Evolutionary conservation across 768 basidiomycete genomes (phyloP).

Genomic region (Kondoa subrosea): DNA sequence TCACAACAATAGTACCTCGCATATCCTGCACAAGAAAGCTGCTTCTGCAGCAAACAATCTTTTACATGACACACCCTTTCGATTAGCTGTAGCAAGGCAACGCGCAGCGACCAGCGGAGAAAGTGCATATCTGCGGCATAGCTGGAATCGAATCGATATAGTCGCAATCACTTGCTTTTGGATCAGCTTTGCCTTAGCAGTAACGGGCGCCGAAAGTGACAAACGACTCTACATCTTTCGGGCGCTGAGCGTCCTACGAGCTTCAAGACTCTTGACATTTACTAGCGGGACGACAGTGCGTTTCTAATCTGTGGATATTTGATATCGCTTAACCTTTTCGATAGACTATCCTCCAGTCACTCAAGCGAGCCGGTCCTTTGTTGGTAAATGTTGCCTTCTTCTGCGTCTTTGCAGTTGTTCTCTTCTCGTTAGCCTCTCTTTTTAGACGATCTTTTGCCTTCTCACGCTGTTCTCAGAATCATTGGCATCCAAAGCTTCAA

Average conservation of each 20-base stretch:
- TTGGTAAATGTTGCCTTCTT: constrained; percentile 80
- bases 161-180: constrained; percentile 74
- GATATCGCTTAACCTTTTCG: constrained; percentile 4
- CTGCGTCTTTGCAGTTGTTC: constrained; percentile 66
- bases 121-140: constrained; percentile 76
- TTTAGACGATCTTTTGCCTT: not conserved
- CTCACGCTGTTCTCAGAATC: constrained; percentile 42
- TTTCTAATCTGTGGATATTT: constrained; percentile 19
- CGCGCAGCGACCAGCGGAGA: constrained; percentile 29
- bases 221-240: constrained; percentile 58
- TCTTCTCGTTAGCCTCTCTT: constrained; percentile 39
- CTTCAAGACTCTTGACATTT: constrained; percentile 62
- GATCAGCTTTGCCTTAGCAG: constrained; percentile 58
- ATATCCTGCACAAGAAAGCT: not conserved
- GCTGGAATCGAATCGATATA: constrained; percentile 80
- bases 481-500: constrained; percentile 90
- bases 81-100: constrained; percentile 31
- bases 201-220: constrained; percentile 51
- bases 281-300: constrained; percentile 80
- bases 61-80: constrained; percentile 33
- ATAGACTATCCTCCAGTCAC: constrained; percentile 71
- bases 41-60: not conserved
- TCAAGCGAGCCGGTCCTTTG: constrained; percentile 79
- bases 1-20: not conserved
- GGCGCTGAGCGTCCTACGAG: constrained; percentile 69